phyloP scores from a whole-genome alignment of 768 basidiomycete species.

The Podaxis rugospora region DNA sequence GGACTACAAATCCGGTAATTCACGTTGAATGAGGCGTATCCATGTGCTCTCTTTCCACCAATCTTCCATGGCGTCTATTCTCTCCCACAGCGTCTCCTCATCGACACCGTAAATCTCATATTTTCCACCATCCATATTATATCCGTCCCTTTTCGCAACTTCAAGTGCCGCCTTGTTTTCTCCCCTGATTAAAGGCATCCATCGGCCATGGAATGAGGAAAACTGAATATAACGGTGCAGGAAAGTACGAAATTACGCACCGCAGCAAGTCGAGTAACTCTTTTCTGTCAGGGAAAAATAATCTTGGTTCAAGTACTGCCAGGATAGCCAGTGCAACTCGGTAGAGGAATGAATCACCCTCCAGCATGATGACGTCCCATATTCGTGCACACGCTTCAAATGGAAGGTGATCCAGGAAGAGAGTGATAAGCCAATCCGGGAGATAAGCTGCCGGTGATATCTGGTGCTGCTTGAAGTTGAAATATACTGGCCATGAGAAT shows the following conservation, averaged over 20 bases:
- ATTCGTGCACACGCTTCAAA: conserved; percentile 86
- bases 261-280: conserved; percentile 77
- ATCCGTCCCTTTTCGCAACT: conserved; percentile 72
- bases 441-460: conserved; percentile 85
- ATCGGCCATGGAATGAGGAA: conserved; percentile 3
- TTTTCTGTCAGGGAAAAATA: conserved; percentile 83
- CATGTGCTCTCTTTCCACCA: conserved; percentile 95
- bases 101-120: conserved; percentile 86
- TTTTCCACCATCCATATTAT: conserved; percentile 59
- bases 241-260: conserved; percentile 33
- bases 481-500: conserved; percentile 57
- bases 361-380: conserved; percentile 85
- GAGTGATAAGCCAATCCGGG: conserved; percentile 72
- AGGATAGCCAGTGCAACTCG: conserved; percentile 81
- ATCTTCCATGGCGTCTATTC: conserved; percentile 77
- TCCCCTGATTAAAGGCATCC: conserved; percentile 42
- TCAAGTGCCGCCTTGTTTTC: conserved; percentile 81
- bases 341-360: conserved; percentile 89
- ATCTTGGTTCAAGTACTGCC: conserved; percentile 75
- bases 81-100: conserved; percentile 83
- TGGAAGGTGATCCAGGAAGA: conserved; percentile 84
- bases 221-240: neutral
- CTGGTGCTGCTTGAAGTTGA: conserved; percentile 93
- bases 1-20: conserved; percentile 68
- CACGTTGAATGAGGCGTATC: conserved; percentile 75